Evolutionary conservation across 768 basidiomycete species (phyloP).

Genomic region (Mycena vitilis): DNA sequence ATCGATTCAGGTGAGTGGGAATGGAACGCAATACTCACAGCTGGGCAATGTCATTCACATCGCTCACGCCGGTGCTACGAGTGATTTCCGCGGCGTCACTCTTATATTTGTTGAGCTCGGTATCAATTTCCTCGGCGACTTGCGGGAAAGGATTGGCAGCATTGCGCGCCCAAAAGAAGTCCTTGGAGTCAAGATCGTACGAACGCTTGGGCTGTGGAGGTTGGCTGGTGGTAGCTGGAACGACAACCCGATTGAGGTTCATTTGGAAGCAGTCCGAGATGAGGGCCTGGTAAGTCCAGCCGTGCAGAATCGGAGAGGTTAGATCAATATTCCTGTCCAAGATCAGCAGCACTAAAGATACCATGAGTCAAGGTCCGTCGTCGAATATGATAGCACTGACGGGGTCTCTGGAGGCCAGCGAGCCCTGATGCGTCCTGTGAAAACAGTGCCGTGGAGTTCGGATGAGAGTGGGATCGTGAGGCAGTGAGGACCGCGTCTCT

Average conservation of each 20-base stretch:
- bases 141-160: constrained; percentile 97
- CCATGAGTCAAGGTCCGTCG: constrained; percentile 27
- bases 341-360: constrained; percentile 84
- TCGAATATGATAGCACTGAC: constrained; percentile 57
- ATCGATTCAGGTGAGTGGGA: background rate
- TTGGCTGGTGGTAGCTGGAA: constrained; percentile 74
- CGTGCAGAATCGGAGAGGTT: constrained; percentile 92
- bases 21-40: constrained; percentile 64
- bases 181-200: constrained; percentile 97
- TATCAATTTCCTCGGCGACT: constrained; percentile 97
- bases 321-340: constrained; percentile 96
- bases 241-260: constrained; percentile 93
- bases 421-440: constrained; percentile 85
- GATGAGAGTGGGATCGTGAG: constrained; percentile 65
- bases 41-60: constrained; percentile 94
- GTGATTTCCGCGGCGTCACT: constrained; percentile 98
- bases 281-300: constrained; percentile 99
- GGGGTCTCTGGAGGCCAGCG: constrained; percentile 87
- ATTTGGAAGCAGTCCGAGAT: constrained; percentile 98
- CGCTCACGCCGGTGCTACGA: constrained; percentile 93
- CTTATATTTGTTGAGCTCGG: constrained; percentile 92
- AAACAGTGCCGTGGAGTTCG: constrained; percentile 70
- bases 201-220: constrained; percentile 60
- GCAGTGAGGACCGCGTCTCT: constrained; percentile 84
- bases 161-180: constrained; percentile 99